Base-by-base conservation (phyloP, 257 asterid genomes). In the Nicotiana tabacum region DNA sequence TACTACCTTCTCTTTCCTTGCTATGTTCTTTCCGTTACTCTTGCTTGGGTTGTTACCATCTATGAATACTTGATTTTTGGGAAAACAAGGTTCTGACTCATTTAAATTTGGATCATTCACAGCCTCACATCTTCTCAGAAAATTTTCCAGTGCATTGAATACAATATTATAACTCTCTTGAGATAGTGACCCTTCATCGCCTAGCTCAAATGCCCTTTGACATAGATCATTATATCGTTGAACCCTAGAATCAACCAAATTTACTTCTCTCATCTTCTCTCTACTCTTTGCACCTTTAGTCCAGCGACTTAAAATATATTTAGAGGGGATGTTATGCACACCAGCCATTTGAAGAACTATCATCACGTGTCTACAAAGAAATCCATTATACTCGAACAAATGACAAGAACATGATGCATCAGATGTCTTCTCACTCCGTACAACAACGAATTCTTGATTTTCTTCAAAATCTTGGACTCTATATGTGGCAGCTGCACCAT, bases 321-420 rank as follows among this genome's bases (percentile, higher is more conserved):
- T 87, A 16, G 33, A 81, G 30, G 93, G 93, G 65, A 89, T 89
- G 70, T 16, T 83, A 84, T 85, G 85, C 83, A 89, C 87, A 77
- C 92, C 93, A 66, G 83, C 85, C 66, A 90, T 86, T 76, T 90
- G 93, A 78, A 90, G 92, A 85, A 89, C 90, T 82, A 90, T 90
- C 92, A 89, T 86, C 83, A 89, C 86, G 57, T 90, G 93, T 62
- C 93, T 80, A 76, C 91, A 90, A 35, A 90, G 86, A 66, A 86
- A 86, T 62, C 92, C 93, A 66, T 70, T 83, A 70, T 84, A 89
- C 84, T 89, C 92, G n/a, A 87, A 89, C 84, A 90, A 85, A 58
- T 66, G 87, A 66, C 93, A 90, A 18, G 86, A 81, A 79, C 93
- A 90, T 43, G 87, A 90, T 70, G 88, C 18, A 82, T 87, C 90